Conservation (phyloP, 345 rosid genomes). For the Salix koriyanagi region DNA sequence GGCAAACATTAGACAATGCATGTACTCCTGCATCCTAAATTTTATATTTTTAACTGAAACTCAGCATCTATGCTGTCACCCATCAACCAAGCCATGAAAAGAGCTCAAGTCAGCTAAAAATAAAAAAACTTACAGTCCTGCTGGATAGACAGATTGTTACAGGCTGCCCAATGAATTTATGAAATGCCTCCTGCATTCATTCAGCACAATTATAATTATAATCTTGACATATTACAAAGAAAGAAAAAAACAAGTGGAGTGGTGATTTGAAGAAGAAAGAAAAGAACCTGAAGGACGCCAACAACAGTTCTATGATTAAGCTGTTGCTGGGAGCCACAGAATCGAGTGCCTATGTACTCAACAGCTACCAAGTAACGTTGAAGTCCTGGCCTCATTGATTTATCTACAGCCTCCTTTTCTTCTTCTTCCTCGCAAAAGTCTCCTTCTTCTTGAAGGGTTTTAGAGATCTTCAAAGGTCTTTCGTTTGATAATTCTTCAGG, state of each 20-base stretch:
- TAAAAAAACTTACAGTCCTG: conserved; percentile 59
- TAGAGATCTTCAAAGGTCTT: conserved; percentile 50
- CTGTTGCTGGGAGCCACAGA: conserved; percentile 86
- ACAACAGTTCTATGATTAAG: conserved; percentile 63
- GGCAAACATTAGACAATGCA: conserved; percentile 90
- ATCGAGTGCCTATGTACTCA: conserved; percentile 85
- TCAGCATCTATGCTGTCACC: background rate
- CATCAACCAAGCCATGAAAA: no score
- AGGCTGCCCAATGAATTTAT: conserved; percentile 79
- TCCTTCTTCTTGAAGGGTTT: conserved; percentile 32
- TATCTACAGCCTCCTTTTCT: conserved; percentile 24
- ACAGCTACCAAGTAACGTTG: conserved; percentile 84
- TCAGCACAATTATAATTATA: background rate
- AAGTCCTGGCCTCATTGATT: conserved; percentile 42
- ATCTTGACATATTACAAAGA: background rate
- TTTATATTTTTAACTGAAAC: background rate
- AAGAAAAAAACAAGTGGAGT: background rate
- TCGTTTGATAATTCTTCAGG: conserved; percentile 21
- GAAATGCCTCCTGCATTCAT: conserved; percentile 67
- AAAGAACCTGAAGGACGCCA: conserved; percentile 67
- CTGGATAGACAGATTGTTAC: conserved; percentile 74
- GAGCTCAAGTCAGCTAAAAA: no score
- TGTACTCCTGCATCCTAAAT: conserved; percentile 95
- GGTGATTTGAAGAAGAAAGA: background rate
- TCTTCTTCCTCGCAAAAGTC: conserved; percentile 31